phyloP scores from a whole-genome alignment of 148 eudicot genomes.

The Gaultheria prostrata region DNA sequence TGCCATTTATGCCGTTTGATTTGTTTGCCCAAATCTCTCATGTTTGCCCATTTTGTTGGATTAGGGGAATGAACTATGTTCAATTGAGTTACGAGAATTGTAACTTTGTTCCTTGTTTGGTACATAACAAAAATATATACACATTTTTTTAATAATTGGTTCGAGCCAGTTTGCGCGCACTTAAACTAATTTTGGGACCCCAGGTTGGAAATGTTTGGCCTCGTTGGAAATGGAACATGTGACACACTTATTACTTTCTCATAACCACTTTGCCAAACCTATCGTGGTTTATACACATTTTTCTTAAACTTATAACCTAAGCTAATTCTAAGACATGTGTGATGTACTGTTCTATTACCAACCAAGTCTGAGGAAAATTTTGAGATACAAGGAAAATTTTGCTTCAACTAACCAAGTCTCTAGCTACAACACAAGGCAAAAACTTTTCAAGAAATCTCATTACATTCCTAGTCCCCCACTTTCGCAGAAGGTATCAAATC shows the following conservation, averaged over 20 bases:
- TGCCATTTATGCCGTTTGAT: background rate
- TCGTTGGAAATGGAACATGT: too few relatives aligned
- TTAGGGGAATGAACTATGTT: background rate
- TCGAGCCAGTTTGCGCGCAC: too few relatives aligned
- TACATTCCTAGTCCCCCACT: slow-evolving; percentile 3
- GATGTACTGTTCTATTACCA: too few relatives aligned
- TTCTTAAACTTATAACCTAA: background rate
- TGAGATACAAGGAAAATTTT: background rate
- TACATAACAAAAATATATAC: background rate
- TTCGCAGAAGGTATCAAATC: background rate
- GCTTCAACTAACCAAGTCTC: slow-evolving; percentile 10
- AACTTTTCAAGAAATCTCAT: slow-evolving; percentile 1
- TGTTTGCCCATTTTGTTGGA: too few relatives aligned
- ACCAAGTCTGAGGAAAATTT: too few relatives aligned
- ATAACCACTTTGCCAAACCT: too few relatives aligned
- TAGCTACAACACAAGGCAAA: background rate
- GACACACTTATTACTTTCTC: too few relatives aligned
- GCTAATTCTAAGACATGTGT: background rate
- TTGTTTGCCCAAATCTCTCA: background rate
- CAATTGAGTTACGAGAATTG: background rate
- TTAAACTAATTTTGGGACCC: too few relatives aligned
- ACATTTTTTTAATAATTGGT: too few relatives aligned
- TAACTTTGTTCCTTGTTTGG: background rate
- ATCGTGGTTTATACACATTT: background rate
- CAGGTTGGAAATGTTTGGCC: too few relatives aligned